phyloP scores from a whole-genome alignment of 75 land plant species.

The Ceratopteris richardii region DNA sequence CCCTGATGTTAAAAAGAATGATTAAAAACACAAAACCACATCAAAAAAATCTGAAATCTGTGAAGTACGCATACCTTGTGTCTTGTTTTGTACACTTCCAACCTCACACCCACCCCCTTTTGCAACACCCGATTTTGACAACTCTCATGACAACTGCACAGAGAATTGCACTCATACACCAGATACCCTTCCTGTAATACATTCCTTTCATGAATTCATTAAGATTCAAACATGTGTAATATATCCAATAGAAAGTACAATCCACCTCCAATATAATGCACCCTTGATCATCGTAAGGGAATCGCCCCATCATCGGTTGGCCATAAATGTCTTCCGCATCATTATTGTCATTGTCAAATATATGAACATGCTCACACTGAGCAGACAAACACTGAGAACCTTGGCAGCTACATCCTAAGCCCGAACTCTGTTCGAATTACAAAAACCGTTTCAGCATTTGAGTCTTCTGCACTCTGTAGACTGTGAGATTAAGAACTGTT shows the following conservation, averaged over 20 bases:
- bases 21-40: neutral
- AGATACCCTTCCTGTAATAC: constrained; percentile 74
- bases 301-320: constrained; percentile 66
- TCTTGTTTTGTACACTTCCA: constrained; percentile 83
- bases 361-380: constrained; percentile 82
- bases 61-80: constrained; percentile 77
- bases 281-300: constrained; percentile 76
- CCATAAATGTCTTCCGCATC: constrained; percentile 80
- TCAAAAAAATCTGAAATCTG: neutral
- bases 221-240: too few relatives aligned
- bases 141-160: constrained; percentile 51
- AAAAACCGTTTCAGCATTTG: neutral
- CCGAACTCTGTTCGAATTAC: constrained; percentile 49
- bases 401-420: constrained; percentile 70
- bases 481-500: neutral
- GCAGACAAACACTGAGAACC: constrained; percentile 44
- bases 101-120: constrained; percentile 74
- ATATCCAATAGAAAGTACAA: neutral
- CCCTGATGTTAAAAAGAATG: constrained; percentile 37
- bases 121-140: constrained; percentile 91
- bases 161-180: constrained; percentile 91
- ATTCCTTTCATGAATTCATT: neutral
- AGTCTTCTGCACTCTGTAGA: neutral
- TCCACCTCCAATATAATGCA: constrained; percentile 74
- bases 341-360: constrained; percentile 84